Conservation (phyloP, 2,329 filamentous ascomycete species). For the Calonectria pauciramosa region DNA sequence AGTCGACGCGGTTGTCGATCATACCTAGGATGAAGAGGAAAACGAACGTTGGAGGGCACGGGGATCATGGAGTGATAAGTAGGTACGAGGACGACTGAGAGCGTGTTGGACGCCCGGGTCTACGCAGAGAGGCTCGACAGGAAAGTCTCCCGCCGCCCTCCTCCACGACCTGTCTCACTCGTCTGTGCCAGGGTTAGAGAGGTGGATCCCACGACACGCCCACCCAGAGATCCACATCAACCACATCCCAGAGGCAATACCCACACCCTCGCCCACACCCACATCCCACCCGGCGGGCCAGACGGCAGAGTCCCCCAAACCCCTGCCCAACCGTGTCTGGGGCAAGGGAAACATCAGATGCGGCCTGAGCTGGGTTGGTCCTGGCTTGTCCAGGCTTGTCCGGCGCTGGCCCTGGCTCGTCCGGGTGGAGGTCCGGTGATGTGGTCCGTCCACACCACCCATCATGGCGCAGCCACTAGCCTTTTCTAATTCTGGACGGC, state of each 20-base stretch:
- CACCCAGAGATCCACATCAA: slow-evolving; percentile 41
- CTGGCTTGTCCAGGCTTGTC: slow-evolving; percentile 28
- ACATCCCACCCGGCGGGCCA: slow-evolving; percentile 43
- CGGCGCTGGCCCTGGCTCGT: slow-evolving; percentile 35
- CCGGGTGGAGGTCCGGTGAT: slow-evolving; percentile 24
- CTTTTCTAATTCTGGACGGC: slow-evolving; percentile 54
- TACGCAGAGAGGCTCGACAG: slow-evolving; percentile 46
- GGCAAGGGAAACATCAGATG: slow-evolving; percentile 48
- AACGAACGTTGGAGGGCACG: slow-evolving; percentile 56
- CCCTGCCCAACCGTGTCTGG: slow-evolving; percentile 46
- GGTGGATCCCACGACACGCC: slow-evolving; percentile 41
- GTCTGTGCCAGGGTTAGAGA: slow-evolving; percentile 55
- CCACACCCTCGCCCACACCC: slow-evolving; percentile 34
- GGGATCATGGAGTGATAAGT: slow-evolving; percentile 65
- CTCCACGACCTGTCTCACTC: slow-evolving; percentile 67
- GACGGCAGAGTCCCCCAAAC: slow-evolving; percentile 46
- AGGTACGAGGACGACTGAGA: slow-evolving; percentile 60
- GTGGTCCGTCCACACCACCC: slow-evolving; percentile 44
- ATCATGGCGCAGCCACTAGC: slow-evolving; percentile 52
- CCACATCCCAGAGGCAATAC: slow-evolving; percentile 40
- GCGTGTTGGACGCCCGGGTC: slow-evolving; percentile 52
- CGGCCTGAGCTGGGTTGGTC: slow-evolving; percentile 38
- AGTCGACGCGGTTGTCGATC: slow-evolving; percentile 64
- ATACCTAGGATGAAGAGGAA: slow-evolving; percentile 54
- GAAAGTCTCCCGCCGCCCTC: slow-evolving; percentile 49